These are phyloP conservation scores for Dipteronia dyeriana DNA, from an alignment of 345 rosid genomes.

Conservation along the genomic window DNA sequence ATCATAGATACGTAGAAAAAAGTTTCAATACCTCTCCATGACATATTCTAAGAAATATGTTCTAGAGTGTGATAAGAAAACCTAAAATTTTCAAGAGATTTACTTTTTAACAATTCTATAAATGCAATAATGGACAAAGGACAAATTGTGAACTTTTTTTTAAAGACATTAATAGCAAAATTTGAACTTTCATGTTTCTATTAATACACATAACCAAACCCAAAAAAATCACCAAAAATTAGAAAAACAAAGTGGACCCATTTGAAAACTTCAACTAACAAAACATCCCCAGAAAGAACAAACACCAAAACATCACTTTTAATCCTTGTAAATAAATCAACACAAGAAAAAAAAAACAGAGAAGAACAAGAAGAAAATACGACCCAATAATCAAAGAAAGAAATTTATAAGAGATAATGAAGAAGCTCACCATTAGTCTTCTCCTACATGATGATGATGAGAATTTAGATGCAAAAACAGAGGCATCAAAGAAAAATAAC, in stretches of 20 bases:
- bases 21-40: background rate
- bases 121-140: background rate
- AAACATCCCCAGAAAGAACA: background rate
- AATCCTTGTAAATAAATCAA: background rate
- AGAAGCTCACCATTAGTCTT: conserved; percentile 30
- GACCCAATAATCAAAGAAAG: too few species aligned
- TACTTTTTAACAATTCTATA: background rate
- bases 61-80: background rate
- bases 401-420: background rate
- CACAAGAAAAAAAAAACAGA: too few species aligned
- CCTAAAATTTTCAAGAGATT: background rate
- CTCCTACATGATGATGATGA: conserved; percentile 23
- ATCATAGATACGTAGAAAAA: too few species aligned
- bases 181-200: background rate
- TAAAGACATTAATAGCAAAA: too few species aligned
- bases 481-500: background rate
- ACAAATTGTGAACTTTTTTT: too few species aligned
- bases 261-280: background rate
- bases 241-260: background rate
- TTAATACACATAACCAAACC: background rate
- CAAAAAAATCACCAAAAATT: background rate
- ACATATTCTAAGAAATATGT: background rate
- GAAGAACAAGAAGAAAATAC: too few species aligned
- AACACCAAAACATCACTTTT: background rate
- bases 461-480: background rate